A percentile compares a stretch with the other conserved stretches of the same genome.
phyloP scores from a whole-genome alignment of 768 basidiomycete genomes.

The Panus rudis region DNA sequence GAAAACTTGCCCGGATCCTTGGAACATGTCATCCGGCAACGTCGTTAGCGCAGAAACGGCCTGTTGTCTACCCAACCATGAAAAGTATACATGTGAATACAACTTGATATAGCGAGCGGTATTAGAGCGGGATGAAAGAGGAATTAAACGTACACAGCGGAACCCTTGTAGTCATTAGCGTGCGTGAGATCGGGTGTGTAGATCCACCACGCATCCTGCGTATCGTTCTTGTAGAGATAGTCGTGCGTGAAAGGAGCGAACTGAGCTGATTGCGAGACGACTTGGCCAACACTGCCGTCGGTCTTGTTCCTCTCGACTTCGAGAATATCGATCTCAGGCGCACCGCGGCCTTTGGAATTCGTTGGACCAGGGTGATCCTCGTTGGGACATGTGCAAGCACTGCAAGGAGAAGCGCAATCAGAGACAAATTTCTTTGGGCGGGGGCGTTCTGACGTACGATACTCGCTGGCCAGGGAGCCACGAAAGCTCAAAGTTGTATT shows the following conservation, averaged over 20 bases:
- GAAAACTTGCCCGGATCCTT: slow-evolving; percentile 47
- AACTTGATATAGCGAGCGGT: background rate
- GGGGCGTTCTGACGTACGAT: slow-evolving; percentile 37
- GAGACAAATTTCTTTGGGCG: background rate
- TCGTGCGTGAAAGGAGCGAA: slow-evolving; percentile 54
- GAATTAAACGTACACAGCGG: background rate
- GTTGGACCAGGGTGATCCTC: slow-evolving; percentile 75
- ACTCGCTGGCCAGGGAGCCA: slow-evolving; percentile 75
- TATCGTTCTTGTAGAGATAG: slow-evolving; percentile 34
- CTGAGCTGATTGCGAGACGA: slow-evolving; percentile 71
- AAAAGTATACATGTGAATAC: background rate
- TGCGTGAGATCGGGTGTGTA: slow-evolving; percentile 28
- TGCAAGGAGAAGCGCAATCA: slow-evolving; percentile 15
- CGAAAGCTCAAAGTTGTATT: slow-evolving; percentile 57
- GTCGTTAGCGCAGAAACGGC: slow-evolving; percentile 39
- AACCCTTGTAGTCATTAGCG: slow-evolving; percentile 27
- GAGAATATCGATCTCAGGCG: slow-evolving; percentile 79
- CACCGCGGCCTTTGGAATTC: slow-evolving; percentile 49
- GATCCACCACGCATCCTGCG: slow-evolving; percentile 25
- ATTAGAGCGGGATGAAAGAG: background rate
- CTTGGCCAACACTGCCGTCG: slow-evolving; percentile 32
- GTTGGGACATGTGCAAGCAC: slow-evolving; percentile 69
- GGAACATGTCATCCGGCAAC: slow-evolving; percentile 49
- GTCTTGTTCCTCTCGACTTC: slow-evolving; percentile 67
- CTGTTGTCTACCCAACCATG: slow-evolving; percentile 36